Conservation (phyloP, 164 flowering plant species). For the Amborella trichopoda region DNA sequence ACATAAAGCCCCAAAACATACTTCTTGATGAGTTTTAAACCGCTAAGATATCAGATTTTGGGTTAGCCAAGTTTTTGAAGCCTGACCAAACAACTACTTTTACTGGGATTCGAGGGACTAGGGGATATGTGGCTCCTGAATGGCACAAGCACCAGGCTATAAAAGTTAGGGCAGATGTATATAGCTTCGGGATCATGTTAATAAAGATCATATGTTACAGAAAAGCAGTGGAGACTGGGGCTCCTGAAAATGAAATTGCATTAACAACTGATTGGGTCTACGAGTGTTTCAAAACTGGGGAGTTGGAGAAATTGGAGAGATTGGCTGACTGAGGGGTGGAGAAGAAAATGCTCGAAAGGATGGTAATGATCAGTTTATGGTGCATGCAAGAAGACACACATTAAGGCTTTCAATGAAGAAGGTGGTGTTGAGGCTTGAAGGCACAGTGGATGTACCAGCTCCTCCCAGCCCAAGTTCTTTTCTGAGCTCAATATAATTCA, state of each 20-base stretch:
- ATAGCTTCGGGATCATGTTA: slow-evolving; percentile 8
- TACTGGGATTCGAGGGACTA: slow-evolving; percentile 8
- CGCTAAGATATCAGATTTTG: slow-evolving; percentile 9
- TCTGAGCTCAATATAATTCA: too few species aligned
- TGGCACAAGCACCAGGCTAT: slow-evolving; percentile 1
- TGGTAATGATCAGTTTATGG: slow-evolving; percentile 6
- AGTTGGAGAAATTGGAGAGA: not conserved
- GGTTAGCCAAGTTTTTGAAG: slow-evolving; percentile 8
- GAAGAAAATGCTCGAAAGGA: slow-evolving; percentile 2
- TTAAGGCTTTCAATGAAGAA: too few species aligned
- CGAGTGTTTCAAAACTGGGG: slow-evolving; percentile 5
- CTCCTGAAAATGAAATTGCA: not conserved
- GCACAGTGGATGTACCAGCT: too few species aligned
- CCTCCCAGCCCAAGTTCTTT: too few species aligned
- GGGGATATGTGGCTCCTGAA: too few species aligned
- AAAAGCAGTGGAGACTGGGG: not conserved
- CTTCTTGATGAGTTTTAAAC: slow-evolving; percentile 4
- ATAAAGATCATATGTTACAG: slow-evolving; percentile 9
- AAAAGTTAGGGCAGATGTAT: slow-evolving; percentile 8
- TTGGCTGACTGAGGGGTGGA: slow-evolving; percentile 4
- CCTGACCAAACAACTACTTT: slow-evolving; percentile 3
- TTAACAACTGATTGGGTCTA: slow-evolving; percentile 7
- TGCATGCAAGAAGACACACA: too few species aligned
- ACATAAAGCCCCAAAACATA: too few species aligned
- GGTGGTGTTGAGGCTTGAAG: too few species aligned